Evolutionary conservation across 331 rosid genomes (phyloP).

Genomic region (Quercus phellos): DNA sequence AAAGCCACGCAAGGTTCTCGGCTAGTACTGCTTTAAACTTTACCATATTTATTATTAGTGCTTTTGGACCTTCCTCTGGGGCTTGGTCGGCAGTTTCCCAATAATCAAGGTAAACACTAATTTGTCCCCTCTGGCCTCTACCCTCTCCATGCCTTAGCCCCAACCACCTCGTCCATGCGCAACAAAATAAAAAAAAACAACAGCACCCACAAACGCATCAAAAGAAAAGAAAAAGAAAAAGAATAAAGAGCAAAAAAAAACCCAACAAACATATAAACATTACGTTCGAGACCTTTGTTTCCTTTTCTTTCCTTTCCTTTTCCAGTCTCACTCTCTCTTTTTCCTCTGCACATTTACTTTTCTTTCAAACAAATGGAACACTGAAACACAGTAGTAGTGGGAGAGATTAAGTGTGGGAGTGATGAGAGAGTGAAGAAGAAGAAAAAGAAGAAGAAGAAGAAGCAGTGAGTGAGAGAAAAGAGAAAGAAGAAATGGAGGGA

Average conservation of each 20-base stretch:
- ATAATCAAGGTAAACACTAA: background rate
- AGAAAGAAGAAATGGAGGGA: conserved; percentile 45
- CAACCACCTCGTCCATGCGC: conserved; percentile 28
- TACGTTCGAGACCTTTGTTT: conserved; percentile 31
- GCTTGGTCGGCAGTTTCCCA: conserved; percentile 2
- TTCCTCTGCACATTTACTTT: background rate
- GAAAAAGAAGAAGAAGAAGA: background rate
- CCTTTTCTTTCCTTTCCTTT: background rate
- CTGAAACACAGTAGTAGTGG: conserved; percentile 23
- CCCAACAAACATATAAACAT: conserved; percentile 13
- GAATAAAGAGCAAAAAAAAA: background rate
- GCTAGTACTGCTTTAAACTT: no score
- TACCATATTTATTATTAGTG: no score
- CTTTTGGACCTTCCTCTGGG: no score
- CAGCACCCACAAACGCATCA: conserved; percentile 18
- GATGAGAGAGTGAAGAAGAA: background rate
- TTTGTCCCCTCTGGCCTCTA: conserved; percentile 10
- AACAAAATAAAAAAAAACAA: conserved; percentile 8
- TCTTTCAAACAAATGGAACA: conserved; percentile 19
- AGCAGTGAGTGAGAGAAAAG: background rate
- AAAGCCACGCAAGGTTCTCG: no score
- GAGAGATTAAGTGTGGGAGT: background rate
- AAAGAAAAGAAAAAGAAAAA: conserved; percentile 2
- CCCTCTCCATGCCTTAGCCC: background rate
- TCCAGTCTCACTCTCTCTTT: background rate